Evolutionary conservation across 768 basidiomycete species (phyloP), one percentile per base, ranked within the genome.

Genomic region (Xerocomellus amylosporus): DNA sequence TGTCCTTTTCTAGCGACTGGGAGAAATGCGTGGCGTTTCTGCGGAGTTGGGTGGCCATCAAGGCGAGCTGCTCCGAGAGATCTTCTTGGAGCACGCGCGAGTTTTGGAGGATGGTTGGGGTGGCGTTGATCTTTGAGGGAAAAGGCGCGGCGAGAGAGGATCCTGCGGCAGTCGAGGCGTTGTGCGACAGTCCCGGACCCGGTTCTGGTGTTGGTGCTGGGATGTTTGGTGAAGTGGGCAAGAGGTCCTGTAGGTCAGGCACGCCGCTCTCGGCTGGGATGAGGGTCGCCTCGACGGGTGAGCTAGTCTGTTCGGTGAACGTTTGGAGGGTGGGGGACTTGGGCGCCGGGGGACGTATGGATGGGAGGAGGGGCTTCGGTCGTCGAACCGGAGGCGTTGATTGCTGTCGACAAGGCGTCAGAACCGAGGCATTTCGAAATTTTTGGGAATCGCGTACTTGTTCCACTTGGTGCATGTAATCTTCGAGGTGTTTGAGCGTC

Each of bases 31-130:
- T 67, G 0, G 93, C 86, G 60, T 96, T 96, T 22, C 82, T 78
- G 62, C 89, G 90, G 46, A 98, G 83, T 66, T 93, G 92, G 10
- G 84, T 76, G 1, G 93, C 92, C 95, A 98, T 98, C 52, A 83
- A 70, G 1, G 84, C 85, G 24, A 95, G 81, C 63, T 91, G 87
- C 9, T 76, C 75, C 0, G 88, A 79, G 44, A 95, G 81, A 22
- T 89, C 82, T 47, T 90, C 81, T 24, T 95, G 93, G 3, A 88
- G 72, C 1, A 79, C 76, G 34, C 69, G 78, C n/a, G 86, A 81
- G 55, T 82, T 79, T 61, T 82, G 78, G 22, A 80, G 70, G 62
- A 77, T 74, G 5, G 75, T 71, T 4, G 75, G 74, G 20, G 67
- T 59, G 20, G 72, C 62, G 17, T 71, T 72, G 33, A 72, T 53